Base-by-base conservation (phyloP, 129 eudicot species). In the Arctium lappa region DNA sequence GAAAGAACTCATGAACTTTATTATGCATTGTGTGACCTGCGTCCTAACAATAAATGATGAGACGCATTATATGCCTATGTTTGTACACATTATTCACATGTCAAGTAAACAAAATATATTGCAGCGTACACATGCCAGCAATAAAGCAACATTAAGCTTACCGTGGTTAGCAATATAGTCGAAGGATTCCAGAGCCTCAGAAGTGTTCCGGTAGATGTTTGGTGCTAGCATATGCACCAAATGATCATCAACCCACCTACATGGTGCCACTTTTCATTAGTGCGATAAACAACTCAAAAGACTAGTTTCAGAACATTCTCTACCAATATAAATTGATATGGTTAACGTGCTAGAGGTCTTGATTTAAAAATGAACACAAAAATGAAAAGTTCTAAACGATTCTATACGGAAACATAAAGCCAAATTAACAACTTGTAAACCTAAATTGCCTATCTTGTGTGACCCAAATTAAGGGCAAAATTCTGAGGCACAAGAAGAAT, bases 241-340 rank as follows among this genome's bases (percentile, higher is more conserved):
- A 81, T 91, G 94, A 79, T 82, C 84, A 87, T 91, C 94, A 73
- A 91, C 94, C 94, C 94, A 91, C 88, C 94, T 89, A 80, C 73
- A 84, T 34, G 29, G 74, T 12, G 42, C 30, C 82, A 70, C 60
- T 50, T 53, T 50, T 66, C 69, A 37, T 79, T 75, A 87, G 78
- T 29, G 27, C 30, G 44, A 42, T 53, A 63, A 73, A 69, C 56
- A 10, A 77, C 50, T 15, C 65, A 74, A 78, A 44, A 33, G 66
- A 53, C 72, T 46, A 60, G 69, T 73, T 62, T 65, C 80, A 53
- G 62, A 6, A 11, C 22, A 88, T n/a, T 30, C 5, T 5, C 60
- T 46, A 40, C 62, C 33, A 31, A 29, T 34, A 31, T 46, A 73
- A 48, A 38, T 18, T 48, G 70, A 39, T 80, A 65, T 66, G 11